Conservation (phyloP, 768 basidiomycete species). For the Kwoniella dendrophila region DNA sequence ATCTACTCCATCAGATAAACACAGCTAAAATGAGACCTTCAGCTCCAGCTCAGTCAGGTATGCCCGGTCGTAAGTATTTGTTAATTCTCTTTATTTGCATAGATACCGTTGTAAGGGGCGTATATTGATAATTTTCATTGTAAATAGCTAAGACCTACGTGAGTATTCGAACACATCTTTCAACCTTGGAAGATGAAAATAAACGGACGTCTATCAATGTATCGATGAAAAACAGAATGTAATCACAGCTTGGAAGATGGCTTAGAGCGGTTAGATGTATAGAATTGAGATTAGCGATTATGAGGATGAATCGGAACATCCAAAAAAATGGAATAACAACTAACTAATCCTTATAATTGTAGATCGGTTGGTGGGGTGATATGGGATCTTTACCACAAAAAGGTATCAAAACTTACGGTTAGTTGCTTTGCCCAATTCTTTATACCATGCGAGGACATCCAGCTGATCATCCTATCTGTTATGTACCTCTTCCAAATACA, state of each 20-base stretch:
- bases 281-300: not conserved
- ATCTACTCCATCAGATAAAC: not conserved
- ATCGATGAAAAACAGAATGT: not conserved
- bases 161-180: slow-evolving; percentile 56
- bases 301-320: not conserved
- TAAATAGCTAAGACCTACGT: slow-evolving; percentile 75
- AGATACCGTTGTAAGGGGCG: not conserved
- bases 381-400: slow-evolving; percentile 68
- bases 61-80: slow-evolving; percentile 74
- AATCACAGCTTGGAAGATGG: not conserved
- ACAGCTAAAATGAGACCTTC: slow-evolving; percentile 60
- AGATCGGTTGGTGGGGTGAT: slow-evolving; percentile 94
- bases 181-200: too few species aligned
- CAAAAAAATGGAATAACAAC: too few species aligned
- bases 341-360: too few species aligned
- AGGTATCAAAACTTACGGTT: slow-evolving; percentile 80
- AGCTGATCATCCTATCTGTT: too few species aligned
- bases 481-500: too few species aligned
- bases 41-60: slow-evolving; percentile 61
- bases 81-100: not conserved
- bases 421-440: too few species aligned
- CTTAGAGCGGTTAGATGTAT: not conserved
- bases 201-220: not conserved
- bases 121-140: slow-evolving; percentile 1
- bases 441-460: too few species aligned